A percentile compares a stretch with the other conserved stretches of the same genome.
Conservation (phyloP, 2,329 filamentous ascomycete species). For the Ophiostoma ips region DNA sequence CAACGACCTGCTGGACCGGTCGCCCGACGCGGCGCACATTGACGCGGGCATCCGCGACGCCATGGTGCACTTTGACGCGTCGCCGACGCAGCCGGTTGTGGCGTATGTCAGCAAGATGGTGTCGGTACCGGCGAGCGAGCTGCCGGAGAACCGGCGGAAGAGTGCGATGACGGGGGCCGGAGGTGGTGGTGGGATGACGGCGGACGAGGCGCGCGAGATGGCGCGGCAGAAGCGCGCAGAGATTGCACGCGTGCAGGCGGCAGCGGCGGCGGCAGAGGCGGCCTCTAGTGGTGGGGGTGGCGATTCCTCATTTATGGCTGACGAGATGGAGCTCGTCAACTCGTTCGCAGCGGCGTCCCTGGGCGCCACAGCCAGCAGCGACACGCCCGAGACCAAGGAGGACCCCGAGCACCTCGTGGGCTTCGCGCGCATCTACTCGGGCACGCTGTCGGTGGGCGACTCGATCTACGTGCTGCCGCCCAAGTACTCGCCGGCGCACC, state of each 20-base stretch:
- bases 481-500: slow-evolving; percentile 76
- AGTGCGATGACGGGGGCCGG: no score
- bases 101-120: slow-evolving; percentile 99
- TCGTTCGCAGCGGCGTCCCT: background rate
- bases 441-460: slow-evolving; percentile 78
- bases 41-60: slow-evolving; percentile 58
- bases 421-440: slow-evolving; percentile 88
- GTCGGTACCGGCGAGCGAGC: slow-evolving; percentile 80
- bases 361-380: background rate
- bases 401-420: slow-evolving; percentile 85
- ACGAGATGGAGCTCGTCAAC: slow-evolving; percentile 1
- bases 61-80: slow-evolving; percentile 66
- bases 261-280: slow-evolving; percentile 20
- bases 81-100: slow-evolving; percentile 61
- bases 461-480: slow-evolving; percentile 81
- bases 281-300: slow-evolving; percentile 18
- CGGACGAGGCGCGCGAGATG: slow-evolving; percentile 80
- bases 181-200: no score
- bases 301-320: background rate
- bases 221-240: slow-evolving; percentile 82
- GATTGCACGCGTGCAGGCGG: slow-evolving; percentile 62
- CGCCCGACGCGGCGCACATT: slow-evolving; percentile 62
- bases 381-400: slow-evolving; percentile 34
- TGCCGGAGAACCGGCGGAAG: slow-evolving; percentile 66
- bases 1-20: slow-evolving; percentile 63